A percentile compares a stretch with the other conserved stretches of the same genome.
phyloP scores from a whole-genome alignment of 2,329 filamentous ascomycete species.

The Iodosphaeria phyllophila region DNA sequence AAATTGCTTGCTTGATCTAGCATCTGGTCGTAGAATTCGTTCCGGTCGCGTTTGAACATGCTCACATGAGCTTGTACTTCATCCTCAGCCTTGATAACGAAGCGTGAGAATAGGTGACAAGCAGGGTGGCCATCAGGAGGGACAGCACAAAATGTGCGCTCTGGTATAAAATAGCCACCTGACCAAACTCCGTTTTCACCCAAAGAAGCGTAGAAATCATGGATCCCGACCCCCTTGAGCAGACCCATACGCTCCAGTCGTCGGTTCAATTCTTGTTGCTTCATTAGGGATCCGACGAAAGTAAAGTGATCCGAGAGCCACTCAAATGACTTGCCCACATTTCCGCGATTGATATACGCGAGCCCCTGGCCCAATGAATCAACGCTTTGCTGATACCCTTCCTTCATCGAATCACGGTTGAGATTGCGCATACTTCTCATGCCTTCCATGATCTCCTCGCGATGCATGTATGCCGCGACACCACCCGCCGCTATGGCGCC shows the following conservation, averaged over 20 bases:
- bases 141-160: conserved; percentile 66
- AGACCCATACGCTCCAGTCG: conserved; percentile 44
- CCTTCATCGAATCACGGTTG: conserved; percentile 26
- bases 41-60: conserved; percentile 43
- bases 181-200: conserved; percentile 50
- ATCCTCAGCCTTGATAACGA: conserved; percentile 45
- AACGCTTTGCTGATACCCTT: conserved; percentile 28
- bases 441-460: conserved; percentile 41
- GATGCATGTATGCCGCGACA: conserved; percentile 64
- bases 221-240: conserved; percentile 46
- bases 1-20: conserved; percentile 36
- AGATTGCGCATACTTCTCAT: conserved; percentile 26
- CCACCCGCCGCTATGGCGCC: conserved; percentile 66
- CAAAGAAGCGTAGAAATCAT: conserved; percentile 60
- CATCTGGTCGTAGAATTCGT: conserved; percentile 46
- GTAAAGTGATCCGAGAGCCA: conserved; percentile 74
- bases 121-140: conserved; percentile 29
- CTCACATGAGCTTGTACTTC: conserved; percentile 57
- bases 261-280: conserved; percentile 50
- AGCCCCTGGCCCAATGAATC: conserved; percentile 32
- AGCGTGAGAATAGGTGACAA: conserved; percentile 25
- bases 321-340: conserved; percentile 47
- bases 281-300: conserved; percentile 65
- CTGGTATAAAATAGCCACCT: conserved; percentile 38
- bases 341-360: conserved; percentile 37